Base-by-base conservation (phyloP, 108 stramenopile genomes). In the Chaetoceros muelleri region DNA sequence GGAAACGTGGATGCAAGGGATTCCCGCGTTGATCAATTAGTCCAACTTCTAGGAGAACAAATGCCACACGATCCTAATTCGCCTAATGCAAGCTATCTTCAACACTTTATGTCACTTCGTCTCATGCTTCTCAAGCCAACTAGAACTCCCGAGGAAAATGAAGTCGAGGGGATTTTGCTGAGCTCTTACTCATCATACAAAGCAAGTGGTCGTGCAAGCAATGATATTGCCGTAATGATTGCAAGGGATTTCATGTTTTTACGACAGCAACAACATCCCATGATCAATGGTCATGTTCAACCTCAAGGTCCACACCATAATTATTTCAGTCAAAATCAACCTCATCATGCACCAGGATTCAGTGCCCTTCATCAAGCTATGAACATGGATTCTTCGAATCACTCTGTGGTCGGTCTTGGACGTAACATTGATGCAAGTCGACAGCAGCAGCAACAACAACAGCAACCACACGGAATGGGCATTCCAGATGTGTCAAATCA, bases 221-320 rank as follows among this genome's bases (percentile, higher is more conserved):
- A 64, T 3, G 90, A 91, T 51, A 84, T 91, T 60, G 90, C 85
- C 8, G 24, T 91, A 19, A 85, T 91, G 83, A 58, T 91, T 34
- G 90, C 90, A 17, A 57, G 90, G 10, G 90, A 91, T 61, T 91
- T 76, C 70, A 82, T 91, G 78, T 87, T 87, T 60, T 53, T 91
- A 47, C 34, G 13, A 40, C 34, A 40, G 13, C 34, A 40, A 13
- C 34, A 40, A 40, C 34, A 13, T 40, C 8, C 34, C 5, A 40
- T 40, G 34, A 40, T n/a, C n/a, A n/a, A n/a, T n/a, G n/a, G n/a
- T n/a, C n/a, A n/a, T n/a, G n/a, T n/a, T n/a, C n/a, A n/a, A n/a
- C n/a, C n/a, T n/a, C n/a, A n/a, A n/a, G n/a, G n/a, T n/a, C n/a
- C n/a, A n/a, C n/a, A n/a, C n/a, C n/a, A n/a, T n/a, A n/a, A n/a